These are phyloP conservation scores for Marsdenia floribunda DNA, from an alignment of 257 asterid genomes.

Conservation along the genomic window DNA sequence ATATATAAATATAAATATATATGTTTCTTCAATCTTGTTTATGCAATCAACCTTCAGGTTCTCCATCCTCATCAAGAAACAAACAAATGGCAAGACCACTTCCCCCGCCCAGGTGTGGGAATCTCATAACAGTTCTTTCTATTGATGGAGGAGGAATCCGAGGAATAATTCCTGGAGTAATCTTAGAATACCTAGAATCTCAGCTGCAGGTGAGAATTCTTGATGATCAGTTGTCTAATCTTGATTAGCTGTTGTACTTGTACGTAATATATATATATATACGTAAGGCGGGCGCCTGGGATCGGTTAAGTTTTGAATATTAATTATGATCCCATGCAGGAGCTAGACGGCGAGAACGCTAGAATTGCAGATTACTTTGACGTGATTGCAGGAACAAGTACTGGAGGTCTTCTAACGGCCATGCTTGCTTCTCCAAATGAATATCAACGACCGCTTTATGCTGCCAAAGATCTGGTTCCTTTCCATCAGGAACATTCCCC, in stretches of 20 bases:
- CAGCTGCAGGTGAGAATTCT: slow-evolving; percentile 44
- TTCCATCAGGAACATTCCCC: slow-evolving; percentile 42
- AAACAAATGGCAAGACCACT: background rate
- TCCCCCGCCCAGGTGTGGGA: slow-evolving; percentile 37
- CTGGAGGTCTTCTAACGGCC: slow-evolving; percentile 60
- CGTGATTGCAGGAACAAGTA: slow-evolving; percentile 65
- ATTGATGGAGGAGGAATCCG: slow-evolving; percentile 61
- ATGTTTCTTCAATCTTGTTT: no score
- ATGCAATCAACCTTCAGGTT: background rate
- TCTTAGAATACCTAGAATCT: slow-evolving; percentile 42
- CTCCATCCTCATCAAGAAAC: background rate
- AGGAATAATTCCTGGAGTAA: slow-evolving; percentile 50
- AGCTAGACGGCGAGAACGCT: slow-evolving; percentile 29
- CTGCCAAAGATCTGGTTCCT: slow-evolving; percentile 49
- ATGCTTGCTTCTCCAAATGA: slow-evolving; percentile 50
- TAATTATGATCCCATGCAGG: background rate
- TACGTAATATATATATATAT: no score
- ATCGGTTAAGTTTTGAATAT: no score
- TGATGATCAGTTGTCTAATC: background rate
- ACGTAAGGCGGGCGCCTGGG: no score
- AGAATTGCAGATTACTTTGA: slow-evolving; percentile 63
- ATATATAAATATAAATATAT: no score
- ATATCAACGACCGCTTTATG: slow-evolving; percentile 40
- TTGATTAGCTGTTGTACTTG: no score
- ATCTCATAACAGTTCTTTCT: slow-evolving; percentile 34